These are phyloP conservation scores for Scheffersomyces coipomensis DNA, from an alignment of 805 yeast species.

Conservation along the genomic window DNA sequence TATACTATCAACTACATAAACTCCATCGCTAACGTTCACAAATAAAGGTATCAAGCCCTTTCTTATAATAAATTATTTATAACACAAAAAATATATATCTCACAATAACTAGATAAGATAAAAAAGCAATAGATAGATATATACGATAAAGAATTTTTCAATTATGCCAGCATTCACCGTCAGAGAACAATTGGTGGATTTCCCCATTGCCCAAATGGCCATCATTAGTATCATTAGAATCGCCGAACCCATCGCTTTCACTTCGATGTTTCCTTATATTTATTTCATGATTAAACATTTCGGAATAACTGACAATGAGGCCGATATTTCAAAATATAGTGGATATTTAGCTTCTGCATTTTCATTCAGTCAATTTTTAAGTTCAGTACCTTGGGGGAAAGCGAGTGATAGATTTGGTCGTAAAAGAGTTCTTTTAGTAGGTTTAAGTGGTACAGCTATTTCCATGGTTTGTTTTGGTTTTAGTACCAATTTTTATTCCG, in stretches of 20 bases:
- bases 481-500: conserved; percentile 23
- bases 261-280: conserved; percentile 24
- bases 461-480: conserved; percentile 28
- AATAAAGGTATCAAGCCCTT: too few relatives aligned
- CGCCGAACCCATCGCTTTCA: conserved; percentile 46
- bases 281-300: conserved; percentile 23
- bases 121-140: too few relatives aligned
- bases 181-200: conserved; percentile 47
- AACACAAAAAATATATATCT: too few relatives aligned
- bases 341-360: conserved; percentile 18
- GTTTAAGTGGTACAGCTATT: conserved; percentile 24
- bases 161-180: conserved; percentile 13
- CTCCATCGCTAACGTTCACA: too few relatives aligned
- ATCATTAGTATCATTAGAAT: conserved; percentile 42
- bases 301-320: conserved; percentile 13
- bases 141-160: too few relatives aligned
- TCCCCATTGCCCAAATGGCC: conserved; percentile 48
- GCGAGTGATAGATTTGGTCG: conserved; percentile 26
- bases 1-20: background rate
- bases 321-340: conserved; percentile 16
- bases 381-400: conserved; percentile 26
- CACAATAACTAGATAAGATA: too few relatives aligned
- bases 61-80: too few relatives aligned
- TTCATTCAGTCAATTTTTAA: conserved; percentile 18
- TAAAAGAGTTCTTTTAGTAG: conserved; percentile 22